phyloP scores from a whole-genome alignment of 1,139 yeast species.

The Candida anutae region DNA sequence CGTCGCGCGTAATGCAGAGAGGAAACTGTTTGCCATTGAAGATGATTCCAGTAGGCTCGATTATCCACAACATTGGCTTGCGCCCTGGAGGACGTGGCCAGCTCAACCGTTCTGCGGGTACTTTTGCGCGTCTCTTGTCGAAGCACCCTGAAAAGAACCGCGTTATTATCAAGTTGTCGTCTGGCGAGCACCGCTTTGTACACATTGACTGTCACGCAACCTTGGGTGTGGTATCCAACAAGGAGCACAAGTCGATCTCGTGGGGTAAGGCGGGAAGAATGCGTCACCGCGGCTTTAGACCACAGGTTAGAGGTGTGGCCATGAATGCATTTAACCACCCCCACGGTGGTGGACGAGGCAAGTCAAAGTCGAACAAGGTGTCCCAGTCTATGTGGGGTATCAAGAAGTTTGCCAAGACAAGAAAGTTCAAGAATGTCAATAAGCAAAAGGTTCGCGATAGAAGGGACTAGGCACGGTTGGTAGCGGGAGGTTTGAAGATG shows the following conservation, averaged over 20 bases:
- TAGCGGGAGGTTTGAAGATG: too few species aligned
- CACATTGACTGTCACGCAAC: constrained; percentile 87
- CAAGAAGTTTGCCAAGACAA: constrained; percentile 90
- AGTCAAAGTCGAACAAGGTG: constrained; percentile 89
- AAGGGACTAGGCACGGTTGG: constrained; percentile 13
- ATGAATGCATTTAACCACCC: constrained; percentile 98
- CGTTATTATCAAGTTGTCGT: constrained; percentile 75
- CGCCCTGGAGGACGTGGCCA: constrained; percentile 77
- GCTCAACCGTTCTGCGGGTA: constrained; percentile 89
- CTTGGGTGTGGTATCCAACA: constrained; percentile 88
- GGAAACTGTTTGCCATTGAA: constrained; percentile 91
- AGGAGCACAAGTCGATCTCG: constrained; percentile 82
- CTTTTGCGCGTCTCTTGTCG: constrained; percentile 83
- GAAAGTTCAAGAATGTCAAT: constrained; percentile 81
- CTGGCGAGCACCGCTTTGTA: constrained; percentile 92
- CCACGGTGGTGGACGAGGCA: constrained; percentile 99
- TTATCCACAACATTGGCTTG: constrained; percentile 82
- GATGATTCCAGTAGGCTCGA: constrained; percentile 91
- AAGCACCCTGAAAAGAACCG: constrained; percentile 63
- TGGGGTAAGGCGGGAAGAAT: constrained; percentile 97
- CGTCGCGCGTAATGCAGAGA: constrained; percentile 80
- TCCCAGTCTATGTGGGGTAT: constrained; percentile 98
- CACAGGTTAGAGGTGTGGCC: constrained; percentile 96
- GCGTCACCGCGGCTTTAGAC: constrained; percentile 89
- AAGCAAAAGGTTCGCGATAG: constrained; percentile 81